Evolutionary conservation across 2,329 filamentous ascomycete species (phyloP).

Genomic region (Penicillium griseofulvum): DNA sequence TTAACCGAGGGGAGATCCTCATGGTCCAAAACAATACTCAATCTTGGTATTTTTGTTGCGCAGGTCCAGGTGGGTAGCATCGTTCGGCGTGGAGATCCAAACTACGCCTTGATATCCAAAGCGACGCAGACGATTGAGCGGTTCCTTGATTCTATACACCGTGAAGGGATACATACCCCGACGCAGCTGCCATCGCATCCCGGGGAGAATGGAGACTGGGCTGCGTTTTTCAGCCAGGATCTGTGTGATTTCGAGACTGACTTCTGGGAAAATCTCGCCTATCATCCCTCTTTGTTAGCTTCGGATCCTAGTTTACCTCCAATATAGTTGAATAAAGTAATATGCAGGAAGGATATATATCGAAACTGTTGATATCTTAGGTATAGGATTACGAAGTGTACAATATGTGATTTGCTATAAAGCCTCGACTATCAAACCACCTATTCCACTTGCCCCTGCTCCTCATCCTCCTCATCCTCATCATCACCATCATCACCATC

Average conservation of each 20-base stretch:
- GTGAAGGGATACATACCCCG: constrained; percentile 8
- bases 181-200: constrained; percentile 9
- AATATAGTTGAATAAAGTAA: constrained; percentile 3
- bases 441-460: too few relatives aligned
- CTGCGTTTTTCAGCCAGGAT: constrained; percentile 23
- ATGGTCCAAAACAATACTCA: constrained; percentile 20
- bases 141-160: constrained; percentile 28
- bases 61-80: constrained; percentile 27
- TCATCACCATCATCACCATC: too few relatives aligned
- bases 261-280: constrained; percentile 28
- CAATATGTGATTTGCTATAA: background rate
- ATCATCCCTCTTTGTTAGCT: constrained; percentile 26
- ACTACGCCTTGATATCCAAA: constrained; percentile 26
- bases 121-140: constrained; percentile 27
- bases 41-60: constrained; percentile 29
- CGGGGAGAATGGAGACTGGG: constrained; percentile 22
- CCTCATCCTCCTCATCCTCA: background rate
- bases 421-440: background rate
- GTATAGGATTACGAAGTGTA: background rate
- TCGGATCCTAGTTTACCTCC: constrained; percentile 19
- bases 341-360: background rate
- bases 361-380: background rate
- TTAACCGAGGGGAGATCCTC: constrained; percentile 6
- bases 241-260: constrained; percentile 28
- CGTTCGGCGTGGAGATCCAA: constrained; percentile 25